Conservation (phyloP, 2,329 filamentous ascomycete species). For the Fusarium luffae region DNA sequence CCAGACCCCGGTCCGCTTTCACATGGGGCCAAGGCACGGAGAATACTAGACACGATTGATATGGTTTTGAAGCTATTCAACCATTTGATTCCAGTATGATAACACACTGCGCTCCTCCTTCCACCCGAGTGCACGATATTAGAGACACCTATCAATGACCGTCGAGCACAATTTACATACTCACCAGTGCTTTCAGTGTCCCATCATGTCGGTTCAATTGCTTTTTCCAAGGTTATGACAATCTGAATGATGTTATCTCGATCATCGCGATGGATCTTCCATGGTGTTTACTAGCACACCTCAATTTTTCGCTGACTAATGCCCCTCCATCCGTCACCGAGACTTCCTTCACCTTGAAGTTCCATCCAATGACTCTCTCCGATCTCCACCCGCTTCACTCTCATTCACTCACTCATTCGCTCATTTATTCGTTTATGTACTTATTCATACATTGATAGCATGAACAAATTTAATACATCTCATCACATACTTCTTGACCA, state of each 20-base stretch:
- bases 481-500: not conserved
- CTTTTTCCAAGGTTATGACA: too few species aligned
- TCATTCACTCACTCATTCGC: not conserved
- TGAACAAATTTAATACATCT: not conserved
- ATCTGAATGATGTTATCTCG: not conserved
- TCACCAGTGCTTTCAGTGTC: not conserved
- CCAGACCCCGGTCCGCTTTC: not conserved
- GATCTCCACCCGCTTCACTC: conserved; percentile 1
- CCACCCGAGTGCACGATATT: not conserved
- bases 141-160: not conserved
- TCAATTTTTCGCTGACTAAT: conserved; percentile 28
- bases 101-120: too few species aligned
- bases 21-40: not conserved
- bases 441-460: conserved; percentile 9
- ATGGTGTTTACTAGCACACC: not conserved
- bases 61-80: conserved; percentile 4
- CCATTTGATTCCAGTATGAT: not conserved
- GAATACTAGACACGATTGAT: not conserved
- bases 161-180: not conserved
- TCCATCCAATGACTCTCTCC: conserved; percentile 6
- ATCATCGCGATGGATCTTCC: not conserved
- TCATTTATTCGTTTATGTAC: conserved; percentile 12
- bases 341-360: conserved; percentile 29
- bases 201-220: not conserved
- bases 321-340: conserved; percentile 20